These are phyloP conservation scores for Spathaspora arborariae DNA, from an alignment of 805 yeast genomes.

Conservation along the genomic window DNA sequence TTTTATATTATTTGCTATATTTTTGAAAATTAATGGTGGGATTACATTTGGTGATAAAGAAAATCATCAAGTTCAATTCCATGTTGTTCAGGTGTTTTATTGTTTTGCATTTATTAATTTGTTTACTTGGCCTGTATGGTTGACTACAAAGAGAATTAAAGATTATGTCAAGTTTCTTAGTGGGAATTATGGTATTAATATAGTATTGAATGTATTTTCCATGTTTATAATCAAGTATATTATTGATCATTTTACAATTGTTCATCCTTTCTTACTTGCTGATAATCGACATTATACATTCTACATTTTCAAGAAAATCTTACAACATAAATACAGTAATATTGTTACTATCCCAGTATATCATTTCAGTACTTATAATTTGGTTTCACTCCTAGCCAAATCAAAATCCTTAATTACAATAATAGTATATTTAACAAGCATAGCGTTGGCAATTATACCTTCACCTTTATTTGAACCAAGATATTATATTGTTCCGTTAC, in stretches of 20 bases:
- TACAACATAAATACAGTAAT: conserved; percentile 46
- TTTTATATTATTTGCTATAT: conserved; percentile 49
- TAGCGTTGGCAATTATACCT: conserved; percentile 66
- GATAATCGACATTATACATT: conserved; percentile 94
- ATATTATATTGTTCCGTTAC: conserved; percentile 79
- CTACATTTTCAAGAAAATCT: conserved; percentile 70
- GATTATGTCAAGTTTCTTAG: conserved; percentile 34
- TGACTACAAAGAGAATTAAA: conserved; percentile 39
- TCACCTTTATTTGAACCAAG: conserved; percentile 94
- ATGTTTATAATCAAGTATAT: conserved; percentile 36
- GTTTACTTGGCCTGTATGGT: conserved; percentile 77
- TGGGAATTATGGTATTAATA: conserved; percentile 14
- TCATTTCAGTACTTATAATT: conserved; percentile 51
- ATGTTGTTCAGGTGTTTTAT: conserved; percentile 79
- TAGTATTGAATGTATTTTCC: conserved; percentile 12
- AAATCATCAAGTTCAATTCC: conserved; percentile 71
- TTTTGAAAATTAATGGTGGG: conserved; percentile 69
- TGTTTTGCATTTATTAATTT: conserved; percentile 59
- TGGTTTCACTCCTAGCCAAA: conserved; percentile 14
- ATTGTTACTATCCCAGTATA: conserved; percentile 61
- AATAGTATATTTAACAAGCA: conserved; percentile 49
- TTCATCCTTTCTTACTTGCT: conserved; percentile 87
- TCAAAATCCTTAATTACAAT: conserved; percentile 33
- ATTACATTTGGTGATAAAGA: conserved; percentile 89
- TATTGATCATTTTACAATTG: conserved; percentile 60